Evolutionary conservation across 2,329 filamentous ascomycete species (phyloP).

Genomic region (Aspergillus uvarum): DNA sequence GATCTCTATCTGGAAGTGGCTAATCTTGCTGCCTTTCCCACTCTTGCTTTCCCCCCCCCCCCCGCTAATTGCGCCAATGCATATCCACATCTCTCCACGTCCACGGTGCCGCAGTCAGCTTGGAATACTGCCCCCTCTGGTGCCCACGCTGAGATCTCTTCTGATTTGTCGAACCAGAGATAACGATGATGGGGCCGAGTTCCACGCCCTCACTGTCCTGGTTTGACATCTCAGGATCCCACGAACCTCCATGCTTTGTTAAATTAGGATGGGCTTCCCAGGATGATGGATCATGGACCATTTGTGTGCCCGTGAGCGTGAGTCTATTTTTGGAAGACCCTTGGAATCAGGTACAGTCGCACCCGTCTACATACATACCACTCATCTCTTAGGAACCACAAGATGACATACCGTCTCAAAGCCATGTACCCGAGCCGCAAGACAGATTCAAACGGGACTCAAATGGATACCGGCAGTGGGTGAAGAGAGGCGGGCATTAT

Average conservation of each 20-base stretch:
- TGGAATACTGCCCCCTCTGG: not conserved
- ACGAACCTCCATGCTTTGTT: slow-evolving; percentile 1
- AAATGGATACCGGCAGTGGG: not conserved
- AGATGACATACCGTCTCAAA: not conserved
- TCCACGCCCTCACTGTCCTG: slow-evolving; percentile 6
- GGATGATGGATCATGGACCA: not conserved
- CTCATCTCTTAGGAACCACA: not conserved
- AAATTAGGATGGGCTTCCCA: not conserved
- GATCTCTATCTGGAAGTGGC: not conserved
- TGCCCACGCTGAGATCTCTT: not conserved
- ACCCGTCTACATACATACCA: not conserved
- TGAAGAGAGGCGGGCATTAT: too few species aligned
- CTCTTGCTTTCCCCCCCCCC: not conserved
- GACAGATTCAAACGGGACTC: not conserved
- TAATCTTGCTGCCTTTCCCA: not conserved
- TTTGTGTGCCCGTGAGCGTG: not conserved
- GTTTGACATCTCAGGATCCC: slow-evolving; percentile 5
- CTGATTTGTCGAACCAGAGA: slow-evolving; percentile 13
- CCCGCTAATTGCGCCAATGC: slow-evolving; percentile 1
- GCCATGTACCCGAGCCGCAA: not conserved
- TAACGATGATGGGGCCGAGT: slow-evolving; percentile 12
- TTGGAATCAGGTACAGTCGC: not conserved
- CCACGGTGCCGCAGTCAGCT: not conserved
- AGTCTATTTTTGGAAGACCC: not conserved
- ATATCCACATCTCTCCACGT: not conserved